Conservation (phyloP, 2,329 filamentous ascomycete genomes). For the Venturia aucupariae region DNA sequence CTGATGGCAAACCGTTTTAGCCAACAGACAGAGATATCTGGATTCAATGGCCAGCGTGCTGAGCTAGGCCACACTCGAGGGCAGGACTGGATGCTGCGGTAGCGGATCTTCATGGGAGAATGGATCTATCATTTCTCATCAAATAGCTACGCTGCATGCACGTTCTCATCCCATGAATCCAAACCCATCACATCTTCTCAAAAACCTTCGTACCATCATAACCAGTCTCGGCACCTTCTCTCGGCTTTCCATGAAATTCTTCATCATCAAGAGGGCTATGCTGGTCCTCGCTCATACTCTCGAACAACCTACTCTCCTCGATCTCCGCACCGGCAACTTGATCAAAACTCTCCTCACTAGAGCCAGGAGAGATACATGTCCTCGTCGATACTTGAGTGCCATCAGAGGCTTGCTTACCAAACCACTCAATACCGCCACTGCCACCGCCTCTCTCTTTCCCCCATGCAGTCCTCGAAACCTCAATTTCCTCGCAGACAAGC, state of each 20-base stretch:
- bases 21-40: no score
- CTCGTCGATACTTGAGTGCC: conserved; percentile 23
- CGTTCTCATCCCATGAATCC: not conserved
- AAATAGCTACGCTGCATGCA: not conserved
- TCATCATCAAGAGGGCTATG: conserved; percentile 1
- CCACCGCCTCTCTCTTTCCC: conserved; percentile 22
- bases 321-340: conserved; percentile 37
- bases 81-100: not conserved
- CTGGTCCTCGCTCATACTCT: conserved; percentile 11
- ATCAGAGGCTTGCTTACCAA: conserved; percentile 28
- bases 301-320: conserved; percentile 21
- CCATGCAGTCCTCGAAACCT: conserved; percentile 25
- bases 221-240: conserved; percentile 19
- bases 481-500: conserved; percentile 32
- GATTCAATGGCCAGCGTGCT: not conserved
- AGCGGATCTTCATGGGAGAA: not conserved
- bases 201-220: conserved; percentile 26
- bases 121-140: not conserved
- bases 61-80: not conserved
- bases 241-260: conserved; percentile 17
- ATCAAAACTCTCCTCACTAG: conserved; percentile 35
- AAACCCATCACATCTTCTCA: conserved; percentile 28
- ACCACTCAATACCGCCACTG: conserved; percentile 29
- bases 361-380: conserved; percentile 23
- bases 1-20: not conserved